These are phyloP conservation scores for Pythium grandisporangium DNA, from an alignment of 352 stramenopile genomes.

Conservation along the genomic window DNA sequence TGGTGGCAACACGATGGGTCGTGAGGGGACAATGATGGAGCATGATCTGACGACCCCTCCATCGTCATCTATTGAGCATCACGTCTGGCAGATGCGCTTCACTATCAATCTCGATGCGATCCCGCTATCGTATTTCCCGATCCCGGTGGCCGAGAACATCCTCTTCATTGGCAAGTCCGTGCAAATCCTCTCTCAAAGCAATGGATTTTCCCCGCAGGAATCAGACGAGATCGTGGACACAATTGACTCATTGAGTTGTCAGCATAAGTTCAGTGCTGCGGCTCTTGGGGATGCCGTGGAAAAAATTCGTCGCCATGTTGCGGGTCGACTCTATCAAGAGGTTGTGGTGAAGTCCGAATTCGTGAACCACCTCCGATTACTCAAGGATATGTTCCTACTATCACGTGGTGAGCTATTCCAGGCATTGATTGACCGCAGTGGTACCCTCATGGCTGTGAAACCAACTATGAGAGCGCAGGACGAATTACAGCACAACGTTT, in stretches of 20 bases:
- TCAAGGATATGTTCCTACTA: conserved; percentile 67
- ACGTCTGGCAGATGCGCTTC: conserved; percentile 43
- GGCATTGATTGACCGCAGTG: conserved; percentile 56
- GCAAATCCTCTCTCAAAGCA: conserved; percentile 35
- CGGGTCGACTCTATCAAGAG: conserved; percentile 40
- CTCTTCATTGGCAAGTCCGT: conserved; percentile 62
- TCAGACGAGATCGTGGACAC: conserved; percentile 30
- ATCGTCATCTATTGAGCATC: conserved; percentile 1
- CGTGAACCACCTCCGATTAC: conserved; percentile 31
- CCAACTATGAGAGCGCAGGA: conserved; percentile 45
- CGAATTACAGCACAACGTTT: conserved; percentile 55
- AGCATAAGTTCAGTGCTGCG: conserved; percentile 33
- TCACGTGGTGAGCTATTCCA: conserved; percentile 66
- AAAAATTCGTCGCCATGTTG: conserved; percentile 41
- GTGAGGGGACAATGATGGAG: neutral
- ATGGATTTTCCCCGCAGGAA: conserved; percentile 35
- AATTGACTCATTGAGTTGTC: conserved; percentile 24
- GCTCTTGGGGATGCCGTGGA: conserved; percentile 47
- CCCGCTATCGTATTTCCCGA: conserved; percentile 49
- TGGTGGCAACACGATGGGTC: no score
- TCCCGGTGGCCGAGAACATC: conserved; percentile 46
- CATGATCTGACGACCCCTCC: conserved; percentile 4
- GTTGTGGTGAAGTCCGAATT: conserved; percentile 65
- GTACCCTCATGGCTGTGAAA: conserved; percentile 35
- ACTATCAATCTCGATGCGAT: conserved; percentile 42